A percentile compares a stretch with the other conserved stretches of the same genome.
These are phyloP conservation scores for Cubamyces sp. DNA, from an alignment of 768 basidiomycete genomes.

Conservation along the genomic window DNA sequence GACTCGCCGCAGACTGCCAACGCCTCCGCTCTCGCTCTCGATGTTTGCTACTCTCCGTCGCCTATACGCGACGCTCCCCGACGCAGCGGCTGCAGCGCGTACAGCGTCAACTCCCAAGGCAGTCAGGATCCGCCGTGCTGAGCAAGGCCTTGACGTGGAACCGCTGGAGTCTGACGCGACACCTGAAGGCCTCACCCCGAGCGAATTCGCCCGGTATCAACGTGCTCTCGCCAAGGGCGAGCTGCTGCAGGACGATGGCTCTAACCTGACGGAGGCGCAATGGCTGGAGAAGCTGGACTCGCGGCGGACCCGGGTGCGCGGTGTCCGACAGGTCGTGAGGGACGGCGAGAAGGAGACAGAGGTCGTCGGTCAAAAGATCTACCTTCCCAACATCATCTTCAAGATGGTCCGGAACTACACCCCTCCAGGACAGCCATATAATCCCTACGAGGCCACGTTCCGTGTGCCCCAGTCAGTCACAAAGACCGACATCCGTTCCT, in stretches of 20 bases:
- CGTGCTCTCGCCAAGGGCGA: constrained; percentile 59
- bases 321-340: constrained; percentile 46
- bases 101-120: constrained; percentile 75
- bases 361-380: constrained; percentile 81
- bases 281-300: constrained; percentile 63
- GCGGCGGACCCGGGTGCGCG: constrained; percentile 69
- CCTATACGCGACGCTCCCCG: constrained; percentile 46
- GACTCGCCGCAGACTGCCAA: constrained; percentile 6
- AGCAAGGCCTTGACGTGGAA: constrained; percentile 47
- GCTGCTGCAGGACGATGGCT: constrained; percentile 40
- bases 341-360: constrained; percentile 49
- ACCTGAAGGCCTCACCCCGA: constrained; percentile 62
- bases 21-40: not conserved
- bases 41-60: constrained; percentile 46
- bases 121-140: constrained; percentile 67
- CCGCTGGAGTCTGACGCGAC: constrained; percentile 50
- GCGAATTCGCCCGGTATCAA: constrained; percentile 63
- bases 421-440: constrained; percentile 76
- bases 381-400: constrained; percentile 88
- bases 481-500: constrained; percentile 89
- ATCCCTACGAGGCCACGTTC: constrained; percentile 95
- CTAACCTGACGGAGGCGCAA: constrained; percentile 50
- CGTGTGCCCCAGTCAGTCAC: constrained; percentile 88
- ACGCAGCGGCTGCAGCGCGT: constrained; percentile 51
- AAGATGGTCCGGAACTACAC: constrained; percentile 85